Base-by-base conservation (phyloP, 1,284 basidiomycete species). In the Hypsizygus ulmarius region DNA sequence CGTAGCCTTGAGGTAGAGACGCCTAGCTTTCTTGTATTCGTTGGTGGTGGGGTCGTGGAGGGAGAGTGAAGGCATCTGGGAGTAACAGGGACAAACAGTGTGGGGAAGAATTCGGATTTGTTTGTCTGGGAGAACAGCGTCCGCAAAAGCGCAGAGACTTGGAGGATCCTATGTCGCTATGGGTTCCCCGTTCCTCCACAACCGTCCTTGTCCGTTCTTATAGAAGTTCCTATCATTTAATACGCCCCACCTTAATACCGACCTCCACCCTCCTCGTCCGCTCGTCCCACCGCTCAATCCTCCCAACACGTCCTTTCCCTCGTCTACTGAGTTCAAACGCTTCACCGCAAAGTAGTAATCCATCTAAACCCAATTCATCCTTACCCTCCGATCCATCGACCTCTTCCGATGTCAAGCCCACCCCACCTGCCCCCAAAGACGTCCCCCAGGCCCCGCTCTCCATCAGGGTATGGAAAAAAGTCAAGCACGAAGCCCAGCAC, bases 401-500 rank as follows among this genome's bases (percentile, higher is more conserved):
- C 25, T 53, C 63, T n/a, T 53, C 60, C 10, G 74, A 79, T 47
- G 57, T 66, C 14, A 82, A 82, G 56, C 59, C 78, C 0, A 62
- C 67, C 2, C 73, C 75, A 4, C 81, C 81, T 2, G 64, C 76
- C 0, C 64, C 77, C 9, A 80, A 79, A 59, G 78, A 79, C 19
- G 48, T 63, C 0, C 53, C 70, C 14, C 72, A 79, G 51, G 71
- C 70, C 1, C 82, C 87, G 4, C 64, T 87, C 5, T 52, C 71
- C 36, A 75, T 76, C 3, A 74, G 88, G 25, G 75, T 77, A 11
- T 98, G 96, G 96, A 88, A 87, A 58, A 90, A 85, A 61, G 85
- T 98, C 58, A 99, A 97, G 73, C 91, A 97, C 61, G 96, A 98
- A 69, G 94, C 87, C 0, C 80, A 83, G 50, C 97, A 99, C 66